Percentiles rank a stretch among this genome's conserved stretches.
These are phyloP conservation scores for Erythrobasidium hasegawianum DNA, from an alignment of 1,284 basidiomycete genomes.

Conservation along the genomic window DNA sequence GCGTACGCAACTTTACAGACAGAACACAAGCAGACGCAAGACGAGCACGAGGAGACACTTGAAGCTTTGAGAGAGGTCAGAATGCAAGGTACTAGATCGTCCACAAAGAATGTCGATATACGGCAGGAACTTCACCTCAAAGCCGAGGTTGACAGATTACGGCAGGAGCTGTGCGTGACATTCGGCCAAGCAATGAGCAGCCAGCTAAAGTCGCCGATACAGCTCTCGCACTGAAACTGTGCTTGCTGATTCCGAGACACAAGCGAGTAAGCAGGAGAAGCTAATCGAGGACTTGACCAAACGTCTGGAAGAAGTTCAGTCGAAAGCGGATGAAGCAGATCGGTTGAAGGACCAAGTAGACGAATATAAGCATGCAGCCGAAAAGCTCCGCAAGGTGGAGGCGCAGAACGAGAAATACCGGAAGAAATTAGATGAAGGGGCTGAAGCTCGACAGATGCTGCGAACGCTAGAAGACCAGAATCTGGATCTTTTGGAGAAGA, in stretches of 20 bases:
- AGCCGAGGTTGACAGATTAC: constrained; percentile 72
- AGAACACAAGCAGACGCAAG: constrained; percentile 67
- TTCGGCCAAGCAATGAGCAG: not conserved
- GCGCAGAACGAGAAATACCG: constrained; percentile 99
- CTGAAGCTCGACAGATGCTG: constrained; percentile 70
- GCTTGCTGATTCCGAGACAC: constrained; percentile 69
- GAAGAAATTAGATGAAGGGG: constrained; percentile 92
- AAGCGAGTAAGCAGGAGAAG: constrained; percentile 69
- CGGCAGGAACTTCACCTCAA: constrained; percentile 52
- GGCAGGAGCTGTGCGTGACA: constrained; percentile 69
- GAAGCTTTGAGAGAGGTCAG: not conserved
- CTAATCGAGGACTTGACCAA: constrained; percentile 65
- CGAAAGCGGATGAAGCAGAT: constrained; percentile 67
- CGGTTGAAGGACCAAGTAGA: constrained; percentile 89
- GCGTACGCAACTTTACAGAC: constrained; percentile 61
- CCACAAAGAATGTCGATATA: not conserved
- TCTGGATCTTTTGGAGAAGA: constrained; percentile 81
- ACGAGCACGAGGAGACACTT: constrained; percentile 59
- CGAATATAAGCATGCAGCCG: constrained; percentile 71
- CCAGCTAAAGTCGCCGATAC: not conserved
- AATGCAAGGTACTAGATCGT: not conserved
- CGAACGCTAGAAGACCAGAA: constrained; percentile 89
- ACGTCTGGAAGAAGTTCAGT: constrained; percentile 71
- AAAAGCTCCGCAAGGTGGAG: constrained; percentile 86
- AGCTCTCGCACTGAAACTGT: constrained; percentile 76